Evolutionary conservation across 2,329 filamentous ascomycete species (phyloP), one percentile per base, ranked within the genome.

Genomic region (Ceratocystis harringtonii): DNA sequence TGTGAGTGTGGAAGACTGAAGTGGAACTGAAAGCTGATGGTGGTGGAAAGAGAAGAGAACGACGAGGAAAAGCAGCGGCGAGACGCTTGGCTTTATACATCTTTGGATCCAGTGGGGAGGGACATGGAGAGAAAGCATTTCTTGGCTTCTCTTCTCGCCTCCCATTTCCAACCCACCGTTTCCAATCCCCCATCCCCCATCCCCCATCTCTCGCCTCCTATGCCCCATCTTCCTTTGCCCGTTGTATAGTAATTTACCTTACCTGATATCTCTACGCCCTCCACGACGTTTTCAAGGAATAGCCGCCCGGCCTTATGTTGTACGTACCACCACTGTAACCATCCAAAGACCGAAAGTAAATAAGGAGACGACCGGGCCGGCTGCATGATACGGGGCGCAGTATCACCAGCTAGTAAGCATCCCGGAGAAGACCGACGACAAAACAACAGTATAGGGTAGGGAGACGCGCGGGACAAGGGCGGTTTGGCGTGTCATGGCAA

Each of bases 1-100:
- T 65, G 68, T 32, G 68, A 57, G 55, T 65, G 19, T 64, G 45
- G 36, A 41, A 57, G 61, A 65, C 25, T 68, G 64, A 52, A 41
- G 57, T 19, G 52, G 41, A 25, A 57, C 43, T 55, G 50, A 61
- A 61, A 43, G 41, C 25, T 50, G 64, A 22, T 57, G 62, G 19
- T 58, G 22, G 55, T 19, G 19, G 45, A 43, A 57, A 45, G 62
- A 19, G 55, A 57, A 60, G 36, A 19, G 25, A 55, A 45, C 17
- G 45, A 19, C 15, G 50, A 48, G 41, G 12, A 41, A 58, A 36
- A 67, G 30, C 25, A 52, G 41, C 30, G 44, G 36, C 30, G 12
- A 43, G 44, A 22, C 5, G 6, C n/a, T 15, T 10, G 43, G 10
- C 32, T 50, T 30, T 58, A 57, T 57, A 58, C 32, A 8, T 3